Evolutionary conservation across 306 rosid species (phyloP).

Genomic region (Gleditsia sinensis): DNA sequence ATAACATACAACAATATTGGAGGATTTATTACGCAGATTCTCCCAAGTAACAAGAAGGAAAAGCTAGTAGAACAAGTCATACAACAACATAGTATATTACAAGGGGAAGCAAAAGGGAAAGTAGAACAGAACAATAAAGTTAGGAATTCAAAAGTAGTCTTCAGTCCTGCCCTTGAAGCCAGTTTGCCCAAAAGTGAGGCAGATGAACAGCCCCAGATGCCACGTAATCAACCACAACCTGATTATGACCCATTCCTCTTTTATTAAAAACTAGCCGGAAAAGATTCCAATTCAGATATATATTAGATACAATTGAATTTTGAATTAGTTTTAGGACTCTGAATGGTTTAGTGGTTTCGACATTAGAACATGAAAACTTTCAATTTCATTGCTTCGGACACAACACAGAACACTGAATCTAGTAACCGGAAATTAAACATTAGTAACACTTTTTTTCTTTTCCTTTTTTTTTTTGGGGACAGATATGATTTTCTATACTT

Average conservation of each 20-base stretch:
- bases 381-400: no score
- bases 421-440: not conserved
- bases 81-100: no score
- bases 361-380: no score
- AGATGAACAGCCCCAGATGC: not conserved
- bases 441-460: no score
- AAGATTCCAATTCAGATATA: no score
- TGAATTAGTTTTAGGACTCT: not conserved
- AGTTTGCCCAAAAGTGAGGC: not conserved
- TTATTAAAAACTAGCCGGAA: no score
- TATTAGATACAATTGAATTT: no score
- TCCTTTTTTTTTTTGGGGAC: no score
- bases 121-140: not conserved
- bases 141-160: not conserved
- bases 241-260: no score
- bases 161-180: not conserved
- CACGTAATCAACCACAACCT: not conserved
- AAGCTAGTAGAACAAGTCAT: not conserved
- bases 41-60: not conserved
- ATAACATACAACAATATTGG: not conserved
- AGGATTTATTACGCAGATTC: not conserved
- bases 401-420: not conserved
- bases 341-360: not conserved
- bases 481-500: no score
- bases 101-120: not conserved